Conservation (phyloP, 179 eudicot genomes). For the Spergularia azorica region DNA sequence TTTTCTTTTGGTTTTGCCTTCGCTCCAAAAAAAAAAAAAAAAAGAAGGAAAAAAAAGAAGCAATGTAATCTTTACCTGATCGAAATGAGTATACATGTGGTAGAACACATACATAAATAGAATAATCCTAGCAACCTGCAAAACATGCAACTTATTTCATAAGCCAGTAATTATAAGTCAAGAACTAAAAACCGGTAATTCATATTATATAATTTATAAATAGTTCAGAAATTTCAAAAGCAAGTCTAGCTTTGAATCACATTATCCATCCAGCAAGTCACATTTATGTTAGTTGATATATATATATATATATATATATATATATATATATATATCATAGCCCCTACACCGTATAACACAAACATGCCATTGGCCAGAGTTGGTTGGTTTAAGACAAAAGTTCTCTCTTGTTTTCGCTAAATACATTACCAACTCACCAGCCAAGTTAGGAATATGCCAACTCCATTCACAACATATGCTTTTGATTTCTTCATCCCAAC, state of each 20-base stretch:
- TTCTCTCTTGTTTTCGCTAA: neutral
- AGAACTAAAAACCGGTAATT: neutral
- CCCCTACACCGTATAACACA: neutral
- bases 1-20: too few species aligned
- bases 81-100: slow-evolving; percentile 41
- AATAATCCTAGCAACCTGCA: slow-evolving; percentile 50
- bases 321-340: neutral
- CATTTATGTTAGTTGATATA: neutral
- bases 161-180: slow-evolving; percentile 14
- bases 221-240: neutral
- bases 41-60: neutral
- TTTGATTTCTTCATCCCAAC: slow-evolving; percentile 49
- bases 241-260: neutral
- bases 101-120: slow-evolving; percentile 44
- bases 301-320: accelerated
- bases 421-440: slow-evolving; percentile 37
- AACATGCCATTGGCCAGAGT: neutral
- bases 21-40: too few species aligned
- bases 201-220: neutral
- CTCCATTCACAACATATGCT: slow-evolving; percentile 48
- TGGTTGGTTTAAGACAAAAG: neutral
- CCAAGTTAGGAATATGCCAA: slow-evolving; percentile 49
- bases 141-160: slow-evolving; percentile 19
- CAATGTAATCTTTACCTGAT: slow-evolving; percentile 36
- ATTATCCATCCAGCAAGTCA: neutral